Percentiles rank a stretch among this genome's conserved stretches.
These are phyloP conservation scores for Didymellaceae sp. DNA, from an alignment of 2,329 filamentous ascomycete genomes.

Conservation along the genomic window DNA sequence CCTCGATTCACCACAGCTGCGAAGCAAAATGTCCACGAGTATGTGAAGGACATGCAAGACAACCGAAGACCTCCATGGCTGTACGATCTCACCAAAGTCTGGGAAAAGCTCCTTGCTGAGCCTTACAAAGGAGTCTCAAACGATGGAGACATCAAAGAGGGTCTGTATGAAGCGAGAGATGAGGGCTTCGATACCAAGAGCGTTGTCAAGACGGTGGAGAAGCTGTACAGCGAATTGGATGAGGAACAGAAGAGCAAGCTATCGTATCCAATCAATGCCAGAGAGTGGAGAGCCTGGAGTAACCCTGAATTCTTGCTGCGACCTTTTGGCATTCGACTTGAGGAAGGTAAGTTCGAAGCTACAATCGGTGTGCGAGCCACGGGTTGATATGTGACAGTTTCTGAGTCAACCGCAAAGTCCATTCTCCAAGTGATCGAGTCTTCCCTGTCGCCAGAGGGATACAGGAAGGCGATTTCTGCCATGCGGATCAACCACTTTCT, in stretches of 20 bases:
- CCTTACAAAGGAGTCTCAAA: constrained; percentile 74
- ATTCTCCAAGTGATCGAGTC: constrained; percentile 63
- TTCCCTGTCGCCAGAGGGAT: constrained; percentile 72
- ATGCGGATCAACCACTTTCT: constrained; percentile 80
- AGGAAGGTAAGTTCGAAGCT: constrained; percentile 57
- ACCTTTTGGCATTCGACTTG: constrained; percentile 72
- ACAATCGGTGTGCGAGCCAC: not conserved
- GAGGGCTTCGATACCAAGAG: constrained; percentile 65
- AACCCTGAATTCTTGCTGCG: constrained; percentile 77
- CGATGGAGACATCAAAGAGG: constrained; percentile 65
- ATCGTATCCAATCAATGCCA: constrained; percentile 69
- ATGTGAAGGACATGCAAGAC: constrained; percentile 66
- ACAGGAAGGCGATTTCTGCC: constrained; percentile 70
- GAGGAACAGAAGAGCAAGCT: constrained; percentile 58
- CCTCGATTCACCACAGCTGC: constrained; percentile 69
- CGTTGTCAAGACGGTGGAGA: constrained; percentile 62
- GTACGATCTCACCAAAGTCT: constrained; percentile 47
- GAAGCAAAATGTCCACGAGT: constrained; percentile 67
- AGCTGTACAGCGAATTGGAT: constrained; percentile 56
- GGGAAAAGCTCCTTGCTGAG: constrained; percentile 57
- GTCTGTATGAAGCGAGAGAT: constrained; percentile 66
- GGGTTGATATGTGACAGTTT: constrained; percentile 29
- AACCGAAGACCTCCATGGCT: constrained; percentile 70
- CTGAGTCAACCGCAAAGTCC: constrained; percentile 42
- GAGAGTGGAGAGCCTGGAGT: constrained; percentile 73